Evolutionary conservation across 192 early-diverging fungal genomes (phyloP), one percentile per base, ranked within the genome.

Genomic region (Tieghemiomyces parasiticus): DNA sequence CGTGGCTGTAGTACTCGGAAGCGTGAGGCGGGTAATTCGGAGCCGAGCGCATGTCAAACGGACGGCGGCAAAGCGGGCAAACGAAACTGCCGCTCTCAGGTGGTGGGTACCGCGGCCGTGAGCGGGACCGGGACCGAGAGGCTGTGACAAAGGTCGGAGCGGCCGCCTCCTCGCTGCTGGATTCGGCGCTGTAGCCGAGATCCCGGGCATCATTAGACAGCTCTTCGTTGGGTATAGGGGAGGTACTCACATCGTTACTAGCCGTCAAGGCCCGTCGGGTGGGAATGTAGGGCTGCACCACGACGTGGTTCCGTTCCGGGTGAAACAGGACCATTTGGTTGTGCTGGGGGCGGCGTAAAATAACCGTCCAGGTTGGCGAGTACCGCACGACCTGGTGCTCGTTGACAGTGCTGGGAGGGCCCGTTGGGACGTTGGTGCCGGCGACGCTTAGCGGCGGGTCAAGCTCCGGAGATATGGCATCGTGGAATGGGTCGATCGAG

Each of bases 281-380:
- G 31, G 58, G 30, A 70, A 14, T 0, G 61, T 29, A 22, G 32
- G 59, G 71, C 60, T 71, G 71, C 44, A 75, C 75, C 58, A 68
- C 74, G 19, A 79, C 71, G 29, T 59, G 69, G 59, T 69, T 71
- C 34, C 67, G 75, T 31, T 80, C 75, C 14, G 75, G 73, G 63
- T 87, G 85, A 50, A 81, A 87, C 9, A 89, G 66, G 0, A 89
- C 87, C 14, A 81, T 64, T 25, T 86, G 78, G 22, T 77, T 4
- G 35, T 31, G 38, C 3, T 35, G 12, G 12, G 25, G 26, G n/a
- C 64, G 75, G 62, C 69, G 78, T 74, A 71, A 38, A 32, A 81
- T 81, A 22, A 81, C 73, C 10, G 75, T 70, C 73, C 75, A 81
- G 24, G 76, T 74, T 4, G 71, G 67, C 13, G 67, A 67, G 47